Evolutionary conservation across 176 grass and related monocot genomes (phyloP).

Genomic region (Aegilops speltoides): DNA sequence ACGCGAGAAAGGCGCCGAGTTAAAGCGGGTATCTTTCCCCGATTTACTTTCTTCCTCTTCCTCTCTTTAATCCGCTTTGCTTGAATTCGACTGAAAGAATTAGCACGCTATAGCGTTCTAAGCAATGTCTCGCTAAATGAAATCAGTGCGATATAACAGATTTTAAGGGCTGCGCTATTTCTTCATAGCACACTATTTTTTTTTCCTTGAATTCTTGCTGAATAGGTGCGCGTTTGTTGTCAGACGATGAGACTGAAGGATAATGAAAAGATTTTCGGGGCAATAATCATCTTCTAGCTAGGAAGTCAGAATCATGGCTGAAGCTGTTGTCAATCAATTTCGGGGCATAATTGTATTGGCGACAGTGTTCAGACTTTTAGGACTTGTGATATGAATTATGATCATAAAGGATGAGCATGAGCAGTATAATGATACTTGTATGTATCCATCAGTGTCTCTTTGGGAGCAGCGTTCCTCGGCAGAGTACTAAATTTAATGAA

Average conservation of each 20-base stretch:
- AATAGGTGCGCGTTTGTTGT: neutral
- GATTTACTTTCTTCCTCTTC: neutral
- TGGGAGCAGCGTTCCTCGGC: neutral
- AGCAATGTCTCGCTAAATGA: too few relatives aligned
- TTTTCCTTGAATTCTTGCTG: neutral
- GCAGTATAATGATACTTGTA: neutral
- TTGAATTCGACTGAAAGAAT: neutral
- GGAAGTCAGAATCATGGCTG: neutral
- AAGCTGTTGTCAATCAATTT: neutral
- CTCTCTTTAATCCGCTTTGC: neutral
- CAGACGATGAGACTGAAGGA: neutral
- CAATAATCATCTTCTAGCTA: neutral
- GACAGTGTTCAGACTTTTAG: neutral
- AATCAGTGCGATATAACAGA: too few relatives aligned
- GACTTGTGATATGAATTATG: neutral
- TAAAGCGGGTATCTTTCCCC: constrained; percentile 47
- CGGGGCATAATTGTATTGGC: neutral
- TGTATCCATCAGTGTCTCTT: neutral
- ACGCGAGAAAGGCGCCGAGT: constrained; percentile 46
- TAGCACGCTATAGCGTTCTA: too few relatives aligned
- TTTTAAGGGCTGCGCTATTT: too few relatives aligned
- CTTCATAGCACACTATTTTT: too few relatives aligned
- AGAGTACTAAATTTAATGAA: neutral
- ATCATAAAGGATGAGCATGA: neutral
- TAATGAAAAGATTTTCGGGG: neutral